Base-by-base conservation (phyloP, 1,139 yeast species). In the Debaryomycetaceae sp. region DNA sequence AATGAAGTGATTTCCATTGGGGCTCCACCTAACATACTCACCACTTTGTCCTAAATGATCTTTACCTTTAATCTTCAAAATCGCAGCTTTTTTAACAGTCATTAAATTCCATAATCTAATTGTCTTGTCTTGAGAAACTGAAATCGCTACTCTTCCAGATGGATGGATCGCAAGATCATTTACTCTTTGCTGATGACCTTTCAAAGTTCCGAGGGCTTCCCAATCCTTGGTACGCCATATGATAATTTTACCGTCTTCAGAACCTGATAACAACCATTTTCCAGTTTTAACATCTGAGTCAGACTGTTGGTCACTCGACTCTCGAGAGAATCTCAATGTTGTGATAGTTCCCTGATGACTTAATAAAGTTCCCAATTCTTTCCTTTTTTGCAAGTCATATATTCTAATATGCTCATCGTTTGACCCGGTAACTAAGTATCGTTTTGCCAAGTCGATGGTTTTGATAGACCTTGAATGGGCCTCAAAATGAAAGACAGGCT, bases 201-300 rank as follows among this genome's bases (percentile, higher is more conserved):
- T 89, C 59, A 94, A 70, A 18, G 83, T 82, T 3, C 94, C 95
- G 58, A 88, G 82, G 36, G 82, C 75, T 58, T 92, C 98, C 99
- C 99, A 92, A 62, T 94, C 98, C 58, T 87, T 88, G 5, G 94
- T 85, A 62, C 98, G 76, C 98, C 98, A 92, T 39, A 92, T 78
- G 45, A 88, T 79, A 40, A 94, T 83, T 47, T 81, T 84, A 31
- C 96, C 95, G 59, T 92, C 98, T 41, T 87, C 96, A 4, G 92
- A 87, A 0, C 95, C 96, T 14, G 95, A 84, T 33, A 94, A 65
- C 36, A 92, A 70, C 98, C 98, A 92, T 57, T 83, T 88, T 6
- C 89, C 91, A 16, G 74, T 62, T 48, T 75, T 73, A 38, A 59
- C 67, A 11, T 55, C 46, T 36, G 38, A 47, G 40, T 46, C 42